Conservation (phyloP, 805 yeast genomes). For the Spathaspora arborariae region DNA sequence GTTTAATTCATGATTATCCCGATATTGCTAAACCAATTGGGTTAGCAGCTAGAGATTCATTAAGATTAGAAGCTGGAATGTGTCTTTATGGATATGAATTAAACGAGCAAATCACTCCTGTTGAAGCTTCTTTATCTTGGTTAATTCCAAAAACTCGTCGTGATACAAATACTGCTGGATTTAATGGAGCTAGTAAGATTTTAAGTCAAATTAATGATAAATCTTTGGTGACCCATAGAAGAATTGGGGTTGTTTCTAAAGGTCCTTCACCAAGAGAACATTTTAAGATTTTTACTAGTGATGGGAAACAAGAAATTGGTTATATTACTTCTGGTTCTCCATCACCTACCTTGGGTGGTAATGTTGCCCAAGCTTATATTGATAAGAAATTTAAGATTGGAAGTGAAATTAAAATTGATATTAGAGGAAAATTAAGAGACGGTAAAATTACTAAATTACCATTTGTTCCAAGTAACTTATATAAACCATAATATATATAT, state of each 20-base stretch:
- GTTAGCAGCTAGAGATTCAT: constrained; percentile 95
- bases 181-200: constrained; percentile 76
- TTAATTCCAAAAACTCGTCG: constrained; percentile 80
- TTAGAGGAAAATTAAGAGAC: constrained; percentile 78
- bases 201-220: constrained; percentile 69
- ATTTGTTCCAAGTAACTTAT: constrained; percentile 45
- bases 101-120: constrained; percentile 74
- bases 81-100: constrained; percentile 94
- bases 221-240: constrained; percentile 44
- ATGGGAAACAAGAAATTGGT: constrained; percentile 50
- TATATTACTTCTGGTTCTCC: constrained; percentile 61
- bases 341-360: constrained; percentile 60
- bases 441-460: constrained; percentile 83
- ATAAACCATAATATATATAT: constrained; percentile 4
- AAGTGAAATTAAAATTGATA: constrained; percentile 64
- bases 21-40: constrained; percentile 80
- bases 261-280: constrained; percentile 96
- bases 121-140: constrained; percentile 89
- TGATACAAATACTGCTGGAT: constrained; percentile 34
- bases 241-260: constrained; percentile 71
- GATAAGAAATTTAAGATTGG: constrained; percentile 73
- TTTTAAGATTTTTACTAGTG: constrained; percentile 53
- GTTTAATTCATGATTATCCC: constrained; percentile 49
- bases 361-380: constrained; percentile 89
- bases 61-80: constrained; percentile 97